Conservation (phyloP, 2,329 filamentous ascomycete genomes). For the Ophiocordyceps polyrhachis-furcata region DNA sequence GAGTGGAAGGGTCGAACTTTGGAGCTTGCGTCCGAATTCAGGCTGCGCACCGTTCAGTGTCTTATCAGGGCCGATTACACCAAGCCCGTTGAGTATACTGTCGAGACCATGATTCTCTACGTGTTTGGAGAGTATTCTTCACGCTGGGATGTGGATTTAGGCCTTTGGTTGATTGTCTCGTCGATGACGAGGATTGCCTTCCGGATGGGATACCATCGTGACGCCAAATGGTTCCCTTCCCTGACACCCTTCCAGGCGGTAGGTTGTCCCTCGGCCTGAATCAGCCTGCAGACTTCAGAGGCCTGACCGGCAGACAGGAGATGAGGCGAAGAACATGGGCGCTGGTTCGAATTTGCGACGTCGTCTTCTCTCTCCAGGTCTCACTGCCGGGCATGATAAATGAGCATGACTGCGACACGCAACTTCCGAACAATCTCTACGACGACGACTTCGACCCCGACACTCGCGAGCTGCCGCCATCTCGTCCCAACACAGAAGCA, state of each 20-base stretch:
- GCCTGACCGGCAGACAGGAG: slow-evolving; percentile 27
- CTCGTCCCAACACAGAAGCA: slow-evolving; percentile 47
- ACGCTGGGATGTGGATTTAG: slow-evolving; percentile 54
- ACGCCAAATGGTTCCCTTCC: slow-evolving; percentile 53
- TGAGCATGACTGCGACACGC: slow-evolving; percentile 55
- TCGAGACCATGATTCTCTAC: slow-evolving; percentile 64
- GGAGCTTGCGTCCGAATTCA: slow-evolving; percentile 44
- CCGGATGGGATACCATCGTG: slow-evolving; percentile 62
- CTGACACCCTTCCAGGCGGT: slow-evolving; percentile 55
- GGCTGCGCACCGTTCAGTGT: slow-evolving; percentile 58
- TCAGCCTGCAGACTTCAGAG: background rate
- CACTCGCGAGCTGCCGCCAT: slow-evolving; percentile 47
- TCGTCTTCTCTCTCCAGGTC: slow-evolving; percentile 60
- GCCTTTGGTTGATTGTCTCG: slow-evolving; percentile 40
- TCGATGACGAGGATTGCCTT: slow-evolving; percentile 38
- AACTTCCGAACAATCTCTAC: slow-evolving; percentile 59
- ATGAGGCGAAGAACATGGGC: slow-evolving; percentile 54
- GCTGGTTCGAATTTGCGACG: slow-evolving; percentile 52
- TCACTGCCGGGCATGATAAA: slow-evolving; percentile 52
- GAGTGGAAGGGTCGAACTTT: slow-evolving; percentile 53
- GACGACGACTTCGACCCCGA: slow-evolving; percentile 62
- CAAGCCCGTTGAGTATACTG: slow-evolving; percentile 51
- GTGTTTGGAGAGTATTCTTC: slow-evolving; percentile 58
- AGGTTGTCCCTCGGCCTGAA: slow-evolving; percentile 10
- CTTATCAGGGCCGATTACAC: slow-evolving; percentile 61